Evolutionary conservation across 495 filamentous ascomycete genomes (phyloP).

Genomic region (Daldinia decipiens): DNA sequence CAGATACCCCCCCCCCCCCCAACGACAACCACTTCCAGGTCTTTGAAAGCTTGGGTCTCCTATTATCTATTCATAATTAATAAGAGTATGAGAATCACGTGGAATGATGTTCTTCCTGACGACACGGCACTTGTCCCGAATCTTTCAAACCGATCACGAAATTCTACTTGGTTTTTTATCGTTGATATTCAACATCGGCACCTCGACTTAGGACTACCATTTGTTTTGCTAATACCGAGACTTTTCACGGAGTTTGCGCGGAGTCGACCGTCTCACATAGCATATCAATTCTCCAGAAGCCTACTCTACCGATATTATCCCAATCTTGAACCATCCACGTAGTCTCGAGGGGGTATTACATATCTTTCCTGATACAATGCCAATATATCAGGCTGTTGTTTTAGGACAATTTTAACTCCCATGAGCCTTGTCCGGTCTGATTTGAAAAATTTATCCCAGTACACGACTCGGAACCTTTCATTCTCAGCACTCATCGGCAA

Average conservation of each 20-base stretch:
- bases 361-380: neutral
- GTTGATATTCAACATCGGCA: too few relatives aligned
- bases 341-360: neutral
- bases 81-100: conserved; percentile 1
- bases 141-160: too few relatives aligned
- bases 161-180: too few relatives aligned
- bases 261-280: neutral
- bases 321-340: neutral
- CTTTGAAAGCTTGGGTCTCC: neutral
- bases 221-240: neutral
- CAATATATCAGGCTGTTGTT: neutral
- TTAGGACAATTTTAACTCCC: neutral
- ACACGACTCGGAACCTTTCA: neutral
- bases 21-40: neutral
- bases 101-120: neutral
- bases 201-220: neutral
- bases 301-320: neutral
- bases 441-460: neutral
- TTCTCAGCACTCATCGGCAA: neutral
- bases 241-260: neutral
- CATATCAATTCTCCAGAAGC: neutral
- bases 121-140: neutral
- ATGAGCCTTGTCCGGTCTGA: neutral
- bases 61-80: conserved; percentile 1
- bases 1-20: conserved; percentile 1